Percentiles rank a stretch among this genome's conserved stretches.
phyloP scores from a whole-genome alignment of 2,329 filamentous ascomycete genomes.

The Pseudogymnoascus pannorum region DNA sequence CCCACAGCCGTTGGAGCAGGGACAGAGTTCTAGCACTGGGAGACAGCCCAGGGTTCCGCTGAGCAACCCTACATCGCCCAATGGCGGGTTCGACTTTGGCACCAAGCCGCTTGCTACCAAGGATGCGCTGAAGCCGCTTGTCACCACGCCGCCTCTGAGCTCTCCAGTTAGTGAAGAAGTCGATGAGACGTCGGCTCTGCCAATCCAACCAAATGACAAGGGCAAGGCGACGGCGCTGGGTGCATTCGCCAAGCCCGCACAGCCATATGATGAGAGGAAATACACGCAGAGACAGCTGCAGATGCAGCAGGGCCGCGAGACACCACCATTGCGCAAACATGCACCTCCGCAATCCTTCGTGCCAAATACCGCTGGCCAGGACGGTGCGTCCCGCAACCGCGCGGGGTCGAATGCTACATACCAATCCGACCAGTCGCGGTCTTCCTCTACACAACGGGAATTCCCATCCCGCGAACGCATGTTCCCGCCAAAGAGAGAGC shows the following conservation, averaged over 20 bases:
- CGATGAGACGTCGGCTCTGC: slow-evolving; percentile 57
- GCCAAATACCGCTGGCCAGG: neutral
- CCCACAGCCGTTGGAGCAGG: slow-evolving; percentile 22
- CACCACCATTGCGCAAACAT: slow-evolving; percentile 37
- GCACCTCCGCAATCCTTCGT: slow-evolving; percentile 22
- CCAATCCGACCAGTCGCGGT: slow-evolving; percentile 37
- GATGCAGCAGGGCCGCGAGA: slow-evolving; percentile 67
- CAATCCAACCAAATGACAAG: slow-evolving; percentile 66
- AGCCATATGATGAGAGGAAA: slow-evolving; percentile 76
- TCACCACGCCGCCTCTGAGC: slow-evolving; percentile 52
- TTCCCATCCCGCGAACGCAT: slow-evolving; percentile 20
- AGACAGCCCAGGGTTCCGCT: slow-evolving; percentile 65
- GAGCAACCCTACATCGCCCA: slow-evolving; percentile 33
- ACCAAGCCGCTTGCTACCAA: slow-evolving; percentile 27
- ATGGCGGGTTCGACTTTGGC: slow-evolving; percentile 32
- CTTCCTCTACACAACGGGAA: slow-evolving; percentile 39
- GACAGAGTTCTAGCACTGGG: slow-evolving; percentile 43
- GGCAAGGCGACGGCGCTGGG: slow-evolving; percentile 75
- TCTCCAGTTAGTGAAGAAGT: slow-evolving; percentile 66
- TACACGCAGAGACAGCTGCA: slow-evolving; percentile 77
- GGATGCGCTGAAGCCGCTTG: slow-evolving; percentile 29
- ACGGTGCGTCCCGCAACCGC: slow-evolving; percentile 28
- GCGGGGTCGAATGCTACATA: slow-evolving; percentile 40
- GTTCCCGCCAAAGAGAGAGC: neutral
- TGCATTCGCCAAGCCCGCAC: slow-evolving; percentile 63